phyloP scores from a whole-genome alignment of 768 basidiomycete genomes.

The Aureoboletus auriporus region DNA sequence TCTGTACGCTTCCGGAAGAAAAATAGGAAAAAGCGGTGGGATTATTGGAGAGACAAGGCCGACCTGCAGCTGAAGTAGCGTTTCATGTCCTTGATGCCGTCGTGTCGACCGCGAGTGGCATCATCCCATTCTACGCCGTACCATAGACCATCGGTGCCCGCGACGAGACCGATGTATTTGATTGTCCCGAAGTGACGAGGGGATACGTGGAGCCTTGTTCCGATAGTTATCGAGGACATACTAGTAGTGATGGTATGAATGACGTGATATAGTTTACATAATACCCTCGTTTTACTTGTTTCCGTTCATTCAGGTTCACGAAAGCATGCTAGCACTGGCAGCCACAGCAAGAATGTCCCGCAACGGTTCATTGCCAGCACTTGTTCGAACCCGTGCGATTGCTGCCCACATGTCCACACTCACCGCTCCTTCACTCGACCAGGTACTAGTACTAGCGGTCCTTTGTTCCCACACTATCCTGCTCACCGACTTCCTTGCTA shows the following conservation, averaged over 20 bases:
- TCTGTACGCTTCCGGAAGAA: slow-evolving; percentile 42
- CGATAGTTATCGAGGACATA: slow-evolving; percentile 37
- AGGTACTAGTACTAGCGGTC: slow-evolving; percentile 14
- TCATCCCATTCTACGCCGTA: slow-evolving; percentile 99
- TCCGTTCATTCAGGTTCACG: not conserved
- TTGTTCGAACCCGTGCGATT: slow-evolving; percentile 29
- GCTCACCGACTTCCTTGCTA: slow-evolving; percentile 13
- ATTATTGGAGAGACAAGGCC: slow-evolving; percentile 17
- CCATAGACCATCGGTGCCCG: slow-evolving; percentile 68
- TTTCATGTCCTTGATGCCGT: slow-evolving; percentile 73
- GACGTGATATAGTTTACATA: no score
- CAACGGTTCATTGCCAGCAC: slow-evolving; percentile 23
- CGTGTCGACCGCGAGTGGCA: slow-evolving; percentile 78
- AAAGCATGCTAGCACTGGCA: slow-evolving; percentile 26
- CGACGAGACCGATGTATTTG: slow-evolving; percentile 61
- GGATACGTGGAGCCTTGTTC: slow-evolving; percentile 50
- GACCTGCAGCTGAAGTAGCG: slow-evolving; percentile 80
- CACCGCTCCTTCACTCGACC: slow-evolving; percentile 14
- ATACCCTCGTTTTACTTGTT: no score
- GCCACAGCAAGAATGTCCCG: slow-evolving; percentile 28
- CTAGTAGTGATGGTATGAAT: no score
- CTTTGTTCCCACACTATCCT: not conserved
- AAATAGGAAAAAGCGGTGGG: slow-evolving; percentile 7
- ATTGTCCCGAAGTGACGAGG: slow-evolving; percentile 63
- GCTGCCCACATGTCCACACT: slow-evolving; percentile 34